Percentiles rank a stretch among this genome's conserved stretches.
These are phyloP conservation scores for Ephemerocybe angulata DNA, from an alignment of 768 basidiomycete genomes.

Conservation along the genomic window DNA sequence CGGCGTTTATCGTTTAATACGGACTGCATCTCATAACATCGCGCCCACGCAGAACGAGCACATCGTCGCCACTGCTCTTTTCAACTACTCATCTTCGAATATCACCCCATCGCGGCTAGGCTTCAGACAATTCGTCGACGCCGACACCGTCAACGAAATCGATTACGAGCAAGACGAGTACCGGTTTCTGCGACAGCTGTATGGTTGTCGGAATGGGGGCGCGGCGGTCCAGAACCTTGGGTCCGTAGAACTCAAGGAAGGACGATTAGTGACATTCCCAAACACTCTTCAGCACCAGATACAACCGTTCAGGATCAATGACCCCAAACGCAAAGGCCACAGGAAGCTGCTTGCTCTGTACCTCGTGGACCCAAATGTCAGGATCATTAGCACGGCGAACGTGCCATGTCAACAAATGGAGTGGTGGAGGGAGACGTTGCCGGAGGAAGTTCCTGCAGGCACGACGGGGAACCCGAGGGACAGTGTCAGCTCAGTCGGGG, in stretches of 20 bases:
- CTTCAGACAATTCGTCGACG: constrained; percentile 20
- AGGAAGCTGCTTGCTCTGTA: constrained; percentile 39
- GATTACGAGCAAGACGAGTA: constrained; percentile 24
- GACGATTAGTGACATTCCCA: constrained; percentile 38
- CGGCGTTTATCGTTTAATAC: background rate
- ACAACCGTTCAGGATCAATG: constrained; percentile 30
- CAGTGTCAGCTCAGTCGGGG: background rate
- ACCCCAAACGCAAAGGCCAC: constrained; percentile 33
- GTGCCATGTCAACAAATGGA: constrained; percentile 25
- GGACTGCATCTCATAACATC: background rate
- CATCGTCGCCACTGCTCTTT: constrained; percentile 28
- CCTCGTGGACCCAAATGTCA: constrained; percentile 31
- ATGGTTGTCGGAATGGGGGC: constrained; percentile 22
- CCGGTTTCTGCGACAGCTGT: constrained; percentile 26
- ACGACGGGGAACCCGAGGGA: background rate
- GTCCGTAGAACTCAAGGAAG: constrained; percentile 29
- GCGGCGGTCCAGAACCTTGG: constrained; percentile 30
- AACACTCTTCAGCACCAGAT: constrained; percentile 42
- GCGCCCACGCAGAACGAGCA: constrained; percentile 30
- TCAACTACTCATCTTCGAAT: constrained; percentile 26
- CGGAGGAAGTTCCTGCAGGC: background rate
- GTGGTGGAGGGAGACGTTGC: constrained; percentile 18
- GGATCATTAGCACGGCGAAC: constrained; percentile 23
- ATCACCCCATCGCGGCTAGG: constrained; percentile 21
- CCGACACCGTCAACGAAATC: background rate